Percentiles rank a stretch among this genome's conserved stretches.
These are phyloP conservation scores for Epichloe typhina DNA, from an alignment of 2,329 filamentous ascomycete genomes.

Conservation along the genomic window DNA sequence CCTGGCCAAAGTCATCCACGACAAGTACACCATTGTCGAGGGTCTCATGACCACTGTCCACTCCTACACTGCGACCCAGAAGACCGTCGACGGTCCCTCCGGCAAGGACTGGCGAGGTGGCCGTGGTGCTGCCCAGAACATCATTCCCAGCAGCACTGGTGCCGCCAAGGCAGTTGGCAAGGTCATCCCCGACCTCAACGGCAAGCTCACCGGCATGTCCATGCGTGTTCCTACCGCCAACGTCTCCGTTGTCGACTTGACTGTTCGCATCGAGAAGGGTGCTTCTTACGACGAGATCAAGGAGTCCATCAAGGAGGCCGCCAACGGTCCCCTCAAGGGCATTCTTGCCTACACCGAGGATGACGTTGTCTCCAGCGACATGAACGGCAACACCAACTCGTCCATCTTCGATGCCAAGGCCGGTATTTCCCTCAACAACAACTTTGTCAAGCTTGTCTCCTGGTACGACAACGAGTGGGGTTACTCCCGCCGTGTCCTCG, in stretches of 20 bases:
- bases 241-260: constrained; percentile 98
- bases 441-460: constrained; percentile 96
- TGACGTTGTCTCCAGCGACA: constrained; percentile 84
- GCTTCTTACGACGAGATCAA: constrained; percentile 90
- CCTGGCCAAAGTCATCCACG: constrained; percentile 97
- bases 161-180: constrained; percentile 99
- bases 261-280: constrained; percentile 82
- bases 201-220: constrained; percentile 99
- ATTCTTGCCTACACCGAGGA: constrained; percentile 94
- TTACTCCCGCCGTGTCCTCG: constrained; percentile 90
- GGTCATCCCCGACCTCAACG: constrained; percentile 95
- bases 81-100: constrained; percentile 96
- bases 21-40: constrained; percentile 95
- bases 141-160: constrained; percentile 98
- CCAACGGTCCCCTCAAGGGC: constrained; percentile 75
- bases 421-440: constrained; percentile 93
- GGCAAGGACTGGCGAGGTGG: constrained; percentile 99
- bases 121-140: constrained; percentile 97
- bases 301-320: constrained; percentile 73
- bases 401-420: constrained; percentile 99
- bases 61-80: constrained; percentile 99
- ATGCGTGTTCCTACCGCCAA: constrained; percentile 98
- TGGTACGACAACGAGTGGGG: constrained; percentile 99
- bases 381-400: constrained; percentile 85
- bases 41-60: constrained; percentile 99